Evolutionary conservation across 176 grass and related monocot genomes (phyloP), one percentile per base, ranked within the genome.

Genomic region (Juncus effusus): DNA sequence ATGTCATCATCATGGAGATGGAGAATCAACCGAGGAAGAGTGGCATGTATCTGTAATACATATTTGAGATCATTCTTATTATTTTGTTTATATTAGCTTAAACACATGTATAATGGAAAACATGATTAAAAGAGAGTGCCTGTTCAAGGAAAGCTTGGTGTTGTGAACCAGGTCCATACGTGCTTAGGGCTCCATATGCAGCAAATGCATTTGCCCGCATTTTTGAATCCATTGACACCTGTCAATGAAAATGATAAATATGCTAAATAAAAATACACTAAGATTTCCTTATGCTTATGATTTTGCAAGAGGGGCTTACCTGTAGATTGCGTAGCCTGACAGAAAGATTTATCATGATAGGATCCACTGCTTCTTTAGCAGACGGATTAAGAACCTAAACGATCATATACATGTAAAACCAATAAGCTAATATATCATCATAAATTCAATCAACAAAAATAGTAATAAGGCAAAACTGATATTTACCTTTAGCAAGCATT

Each of bases 131-230:
- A 56, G 10, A 39, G 65, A 51, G 60, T 74, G 88, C 89, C 89
- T 93, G 89, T 76, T 93, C 89, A 82, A 93, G 76, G 82, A 93
- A 93, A 78, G 87, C 80, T 19, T 79, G 70, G 51, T 69, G 78
- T 56, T 93, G 89, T 69, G 79, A 88, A 82, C 84, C 89, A 65
- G 70, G 63, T 74, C 78, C 89, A 79, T 85, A 93, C 16, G 62
- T 77, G 65, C 81, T 85, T 79, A 93, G 57, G 61, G 84, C 84
- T 74, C 89, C 89, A 74, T 93, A 93, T 73, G 84, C 89, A 77
- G 89, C 89, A 85, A 93, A 88, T 12, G 89, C 89, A 66, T 85
- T 88, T 58, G 89, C 84, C 56, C 89, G 86, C 89, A 93, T 88
- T 79, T 93, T 93, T 6, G 72, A 42, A 79, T 93, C 82, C 84